phyloP scores from a whole-genome alignment of 2,329 filamentous ascomycete species.

The Penicillium sp. region DNA sequence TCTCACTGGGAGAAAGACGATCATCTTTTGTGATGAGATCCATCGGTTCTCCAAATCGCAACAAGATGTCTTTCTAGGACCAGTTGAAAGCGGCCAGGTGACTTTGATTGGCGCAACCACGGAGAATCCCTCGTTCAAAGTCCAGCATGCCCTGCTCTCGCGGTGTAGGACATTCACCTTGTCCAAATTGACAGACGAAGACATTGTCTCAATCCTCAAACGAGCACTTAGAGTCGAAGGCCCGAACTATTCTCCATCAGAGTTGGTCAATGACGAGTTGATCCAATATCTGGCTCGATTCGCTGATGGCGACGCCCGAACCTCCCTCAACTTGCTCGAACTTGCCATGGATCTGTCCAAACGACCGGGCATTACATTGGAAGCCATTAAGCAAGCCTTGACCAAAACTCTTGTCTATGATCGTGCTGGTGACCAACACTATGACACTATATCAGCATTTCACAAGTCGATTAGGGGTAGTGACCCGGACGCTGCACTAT shows the following conservation, averaged over 20 bases:
- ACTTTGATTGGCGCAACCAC: constrained; percentile 94
- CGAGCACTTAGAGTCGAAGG: constrained; percentile 71
- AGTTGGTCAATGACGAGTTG: constrained; percentile 73
- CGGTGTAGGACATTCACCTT: constrained; percentile 90
- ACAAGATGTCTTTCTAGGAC: constrained; percentile 91
- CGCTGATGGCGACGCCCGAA: constrained; percentile 88
- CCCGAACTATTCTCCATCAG: constrained; percentile 50
- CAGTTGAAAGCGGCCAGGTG: constrained; percentile 86
- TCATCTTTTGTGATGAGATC: constrained; percentile 97
- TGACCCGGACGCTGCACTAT: constrained; percentile 83
- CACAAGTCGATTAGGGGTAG: constrained; percentile 93
- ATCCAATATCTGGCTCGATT: constrained; percentile 81
- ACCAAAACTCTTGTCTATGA: constrained; percentile 96
- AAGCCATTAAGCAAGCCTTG: constrained; percentile 76
- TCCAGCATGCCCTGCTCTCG: constrained; percentile 83
- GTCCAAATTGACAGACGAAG: constrained; percentile 69
- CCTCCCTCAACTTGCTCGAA: constrained; percentile 88
- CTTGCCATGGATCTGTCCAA: constrained; percentile 77
- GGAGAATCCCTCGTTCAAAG: constrained; percentile 93
- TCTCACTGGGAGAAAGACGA: constrained; percentile 85
- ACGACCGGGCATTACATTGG: constrained; percentile 67
- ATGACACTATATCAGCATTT: constrained; percentile 95
- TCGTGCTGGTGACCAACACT: constrained; percentile 91
- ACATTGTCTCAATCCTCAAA: constrained; percentile 72
- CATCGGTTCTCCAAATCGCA: constrained; percentile 89